Evolutionary conservation across 306 rosid genomes (phyloP).

Genomic region (Lablab purpureus): DNA sequence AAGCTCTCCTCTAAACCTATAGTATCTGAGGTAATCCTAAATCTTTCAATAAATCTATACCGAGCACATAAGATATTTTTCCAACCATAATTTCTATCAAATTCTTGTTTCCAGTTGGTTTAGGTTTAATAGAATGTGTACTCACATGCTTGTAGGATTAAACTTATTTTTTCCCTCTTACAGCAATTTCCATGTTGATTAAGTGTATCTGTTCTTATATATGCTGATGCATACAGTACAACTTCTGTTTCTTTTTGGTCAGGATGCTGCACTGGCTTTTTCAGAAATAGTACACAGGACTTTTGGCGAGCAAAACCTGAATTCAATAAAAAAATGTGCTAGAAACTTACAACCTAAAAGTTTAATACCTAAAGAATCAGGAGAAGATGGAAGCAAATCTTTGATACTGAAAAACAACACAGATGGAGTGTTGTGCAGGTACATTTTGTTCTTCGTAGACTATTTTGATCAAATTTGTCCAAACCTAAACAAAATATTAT

Average conservation of each 20-base stretch:
- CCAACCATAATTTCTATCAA: background rate
- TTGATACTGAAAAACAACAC: slow-evolving; percentile 28
- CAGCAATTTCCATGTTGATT: slow-evolving; percentile 14
- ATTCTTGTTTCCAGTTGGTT: slow-evolving; percentile 24
- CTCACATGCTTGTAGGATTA: slow-evolving; percentile 9
- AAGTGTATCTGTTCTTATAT: slow-evolving; percentile 8
- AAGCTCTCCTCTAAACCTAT: slow-evolving; percentile 34
- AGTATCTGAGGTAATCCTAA: slow-evolving; percentile 44
- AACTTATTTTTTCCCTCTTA: slow-evolving; percentile 1
- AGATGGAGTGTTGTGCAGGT: slow-evolving; percentile 54
- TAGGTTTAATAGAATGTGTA: slow-evolving; percentile 15
- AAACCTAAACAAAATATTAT: slow-evolving; percentile 31
- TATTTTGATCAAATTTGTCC: slow-evolving; percentile 36
- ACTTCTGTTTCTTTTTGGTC: slow-evolving; percentile 38
- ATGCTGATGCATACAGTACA: background rate
- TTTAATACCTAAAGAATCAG: slow-evolving; percentile 20
- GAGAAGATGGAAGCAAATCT: slow-evolving; percentile 39
- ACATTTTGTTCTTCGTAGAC: slow-evolving; percentile 26
- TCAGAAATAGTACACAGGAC: slow-evolving; percentile 42
- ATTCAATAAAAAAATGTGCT: slow-evolving; percentile 21
- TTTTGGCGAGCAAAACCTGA: slow-evolving; percentile 35
- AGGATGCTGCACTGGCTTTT: slow-evolving; percentile 50
- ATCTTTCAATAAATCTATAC: background rate
- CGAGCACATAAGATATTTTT: background rate
- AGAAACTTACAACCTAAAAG: slow-evolving; percentile 44